Evolutionary conservation across 441 rosid genomes (phyloP).

Genomic region (Pelargonium myrrhifolium): DNA sequence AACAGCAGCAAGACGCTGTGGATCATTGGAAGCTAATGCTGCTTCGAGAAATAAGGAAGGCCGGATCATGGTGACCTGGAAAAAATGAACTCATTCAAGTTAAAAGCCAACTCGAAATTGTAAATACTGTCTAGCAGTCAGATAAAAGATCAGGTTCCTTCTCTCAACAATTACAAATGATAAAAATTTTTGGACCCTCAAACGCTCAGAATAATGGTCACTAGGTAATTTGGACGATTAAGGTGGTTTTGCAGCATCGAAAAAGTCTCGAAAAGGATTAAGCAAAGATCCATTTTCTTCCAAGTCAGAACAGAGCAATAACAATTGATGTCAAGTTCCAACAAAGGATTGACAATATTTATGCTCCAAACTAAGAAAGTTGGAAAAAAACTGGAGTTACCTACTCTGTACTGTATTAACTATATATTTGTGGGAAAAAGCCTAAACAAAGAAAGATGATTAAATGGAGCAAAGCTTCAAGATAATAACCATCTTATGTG

Average conservation of each 20-base stretch:
- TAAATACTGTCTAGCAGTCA: neutral
- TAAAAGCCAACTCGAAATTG: slow-evolving; percentile 1
- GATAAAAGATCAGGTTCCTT: slow-evolving; percentile 3
- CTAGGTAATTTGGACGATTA: neutral
- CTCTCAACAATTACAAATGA: neutral
- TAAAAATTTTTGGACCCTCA: neutral
- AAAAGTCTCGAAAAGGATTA: neutral
- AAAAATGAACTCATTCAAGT: slow-evolving; percentile 18
- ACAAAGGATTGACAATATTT: neutral
- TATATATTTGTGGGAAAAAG: neutral
- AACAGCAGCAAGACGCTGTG: slow-evolving; percentile 73
- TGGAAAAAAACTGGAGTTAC: neutral
- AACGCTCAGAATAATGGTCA: neutral
- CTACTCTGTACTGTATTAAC: neutral
- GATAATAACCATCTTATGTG: too few relatives aligned
- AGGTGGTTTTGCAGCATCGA: neutral
- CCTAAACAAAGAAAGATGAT: neutral
- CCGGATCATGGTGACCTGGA: slow-evolving; percentile 61
- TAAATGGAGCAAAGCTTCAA: too few relatives aligned
- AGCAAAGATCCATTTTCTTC: neutral
- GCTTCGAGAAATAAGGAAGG: slow-evolving; percentile 76
- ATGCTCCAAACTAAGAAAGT: neutral
- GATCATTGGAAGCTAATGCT: slow-evolving; percentile 57
- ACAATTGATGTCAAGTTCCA: neutral
- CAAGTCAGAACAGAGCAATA: neutral